phyloP scores from a whole-genome alignment of 352 stramenopile species.

The Blastocystis sp. region DNA sequence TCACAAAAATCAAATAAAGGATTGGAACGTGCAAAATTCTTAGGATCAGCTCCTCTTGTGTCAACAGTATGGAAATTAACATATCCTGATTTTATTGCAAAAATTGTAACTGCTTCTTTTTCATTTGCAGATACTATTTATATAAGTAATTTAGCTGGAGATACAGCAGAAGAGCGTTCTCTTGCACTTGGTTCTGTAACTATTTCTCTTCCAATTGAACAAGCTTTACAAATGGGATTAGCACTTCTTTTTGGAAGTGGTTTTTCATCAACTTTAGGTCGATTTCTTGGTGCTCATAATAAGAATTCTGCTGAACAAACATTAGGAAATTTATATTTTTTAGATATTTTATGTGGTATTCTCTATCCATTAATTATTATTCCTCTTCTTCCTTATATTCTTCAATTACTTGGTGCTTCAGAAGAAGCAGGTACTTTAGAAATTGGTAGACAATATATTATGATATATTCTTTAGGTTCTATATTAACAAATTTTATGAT shows the following conservation, averaged over 20 bases:
- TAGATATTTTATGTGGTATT: conserved; percentile 6
- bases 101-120: conserved; percentile 25
- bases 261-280: conserved; percentile 9
- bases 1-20: too few relatives aligned
- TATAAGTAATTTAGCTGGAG: conserved; percentile 31
- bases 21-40: conserved; percentile 9
- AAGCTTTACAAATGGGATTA: conserved; percentile 18
- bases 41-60: conserved; percentile 4
- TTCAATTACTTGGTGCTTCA: conserved; percentile 11
- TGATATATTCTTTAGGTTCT: conserved; percentile 5
- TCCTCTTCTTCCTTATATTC: neutral
- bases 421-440: conserved; percentile 2
- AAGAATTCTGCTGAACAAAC: neutral
- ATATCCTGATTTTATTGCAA: conserved; percentile 30
- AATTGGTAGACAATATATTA: conserved; percentile 15
- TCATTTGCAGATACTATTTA: conserved; percentile 22
- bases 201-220: conserved; percentile 19
- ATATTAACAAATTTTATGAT: conserved; percentile 5
- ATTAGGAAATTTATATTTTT: conserved; percentile 27
- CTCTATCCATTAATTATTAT: conserved; percentile 5
- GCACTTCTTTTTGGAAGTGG: conserved; percentile 21
- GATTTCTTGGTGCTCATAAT: conserved; percentile 9
- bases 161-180: conserved; percentile 11
- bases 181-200: conserved; percentile 16
- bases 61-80: conserved; percentile 21